Evolutionary conservation across 192 early-diverging fungal species (phyloP), one percentile per base, ranked within the genome.

Genomic region (Gryganskiella cystojenkinii): DNA sequence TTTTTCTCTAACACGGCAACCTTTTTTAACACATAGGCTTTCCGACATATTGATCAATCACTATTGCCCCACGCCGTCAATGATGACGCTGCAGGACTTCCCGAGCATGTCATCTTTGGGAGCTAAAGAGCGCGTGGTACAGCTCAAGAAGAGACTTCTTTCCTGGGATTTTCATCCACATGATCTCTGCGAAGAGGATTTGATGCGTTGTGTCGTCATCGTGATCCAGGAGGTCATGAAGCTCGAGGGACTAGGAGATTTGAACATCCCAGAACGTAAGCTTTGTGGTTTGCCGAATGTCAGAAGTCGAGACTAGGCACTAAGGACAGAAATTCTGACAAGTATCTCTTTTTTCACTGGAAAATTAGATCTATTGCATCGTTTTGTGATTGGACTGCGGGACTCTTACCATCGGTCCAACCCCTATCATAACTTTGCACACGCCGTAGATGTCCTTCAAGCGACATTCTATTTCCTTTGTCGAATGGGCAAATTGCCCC

Each of bases 361-460:
- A 33, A 37, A 42, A 9, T 25, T 61, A 86, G 85, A 81, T 17
- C 74, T 83, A 63, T 66, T 86, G 35, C 84, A 87, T 58, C 72
- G 75, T 17, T 85, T 89, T 59, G 76, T 89, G 11, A 74, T 87
- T 45, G 86, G 82, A 44, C 55, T 90, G 28, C 71, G 83, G 40
- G 82, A 84, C 61, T 80, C 81, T 11, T 90, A 90, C 65, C 82
- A 89, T 54, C 79, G 84, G 19, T 82, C 69, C 14, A 97, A 97
- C 78, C 93, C 94, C 9, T 97, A 95, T 71, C 97, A 99, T 84
- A 99, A 99, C 83, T 94, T 95, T 80, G 87, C 90, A 27, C 97
- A 99, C 74, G 97, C 96, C 1, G 91, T 96, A 5, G 97, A 99
- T 74, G 97, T 99, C n/a, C 80, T 92, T 13, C 96, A 98, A 72